A percentile compares a stretch with the other conserved stretches of the same genome.
phyloP scores from a whole-genome alignment of 306 rosid species.

The Hippophae gyantsensis region DNA sequence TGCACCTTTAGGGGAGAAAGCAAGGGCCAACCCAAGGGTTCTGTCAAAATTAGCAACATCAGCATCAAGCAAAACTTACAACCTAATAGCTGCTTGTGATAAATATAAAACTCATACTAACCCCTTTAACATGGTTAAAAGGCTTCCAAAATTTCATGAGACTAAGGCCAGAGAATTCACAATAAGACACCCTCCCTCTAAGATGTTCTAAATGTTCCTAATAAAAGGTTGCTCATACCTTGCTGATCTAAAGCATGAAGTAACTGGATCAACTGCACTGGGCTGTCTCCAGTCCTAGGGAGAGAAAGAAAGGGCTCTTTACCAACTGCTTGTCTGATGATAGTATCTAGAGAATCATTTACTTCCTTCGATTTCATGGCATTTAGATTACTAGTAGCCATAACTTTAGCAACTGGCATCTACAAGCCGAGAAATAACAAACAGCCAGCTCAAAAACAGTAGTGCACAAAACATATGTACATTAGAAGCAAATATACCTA shows the following conservation, averaged over 20 bases:
- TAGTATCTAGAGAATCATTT: conserved; percentile 60
- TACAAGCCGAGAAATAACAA: conserved; percentile 20
- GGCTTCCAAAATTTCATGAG: too few relatives aligned
- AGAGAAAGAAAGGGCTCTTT: conserved; percentile 50
- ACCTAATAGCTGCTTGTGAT: conserved; percentile 15
- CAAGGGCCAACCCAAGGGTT: conserved; percentile 75
- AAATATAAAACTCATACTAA: not conserved
- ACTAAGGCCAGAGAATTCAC: too few relatives aligned
- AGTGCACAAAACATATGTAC: conserved; percentile 18
- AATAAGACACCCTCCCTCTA: too few relatives aligned
- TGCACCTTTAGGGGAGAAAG: conserved; percentile 55
- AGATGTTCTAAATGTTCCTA: conserved; percentile 4
- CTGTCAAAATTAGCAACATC: conserved; percentile 30
- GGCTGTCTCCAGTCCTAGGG: conserved; percentile 51
- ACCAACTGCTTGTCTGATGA: conserved; percentile 58
- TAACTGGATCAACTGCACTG: conserved; percentile 59
- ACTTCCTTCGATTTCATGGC: conserved; percentile 49
- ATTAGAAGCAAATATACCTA: too few relatives aligned
- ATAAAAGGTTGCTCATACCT: conserved; percentile 35
- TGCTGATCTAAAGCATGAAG: conserved; percentile 72
- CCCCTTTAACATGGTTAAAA: too few relatives aligned
- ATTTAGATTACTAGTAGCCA: conserved; percentile 33
- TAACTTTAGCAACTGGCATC: conserved; percentile 61
- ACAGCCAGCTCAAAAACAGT: conserved; percentile 17
- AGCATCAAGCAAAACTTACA: conserved; percentile 13